phyloP scores from a whole-genome alignment of 768 basidiomycete species.

The Auriscalpium vulgare region DNA sequence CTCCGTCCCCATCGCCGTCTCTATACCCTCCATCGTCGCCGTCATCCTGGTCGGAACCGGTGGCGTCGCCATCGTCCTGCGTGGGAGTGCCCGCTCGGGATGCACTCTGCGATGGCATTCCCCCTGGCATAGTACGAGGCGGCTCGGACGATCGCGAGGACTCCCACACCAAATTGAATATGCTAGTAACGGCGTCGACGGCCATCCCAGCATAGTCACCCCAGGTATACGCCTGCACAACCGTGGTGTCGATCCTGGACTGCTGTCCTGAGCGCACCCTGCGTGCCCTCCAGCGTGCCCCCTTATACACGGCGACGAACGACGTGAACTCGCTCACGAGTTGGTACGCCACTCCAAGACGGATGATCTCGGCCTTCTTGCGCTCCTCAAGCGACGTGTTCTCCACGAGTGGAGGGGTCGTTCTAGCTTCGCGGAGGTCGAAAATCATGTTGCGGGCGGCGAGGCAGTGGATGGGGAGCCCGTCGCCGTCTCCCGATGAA shows the following conservation, averaged over 20 bases:
- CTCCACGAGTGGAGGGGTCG: neutral
- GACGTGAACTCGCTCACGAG: slow-evolving; percentile 46
- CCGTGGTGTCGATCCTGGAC: neutral
- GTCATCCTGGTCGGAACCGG: neutral
- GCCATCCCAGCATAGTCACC: neutral
- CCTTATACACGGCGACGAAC: slow-evolving; percentile 45
- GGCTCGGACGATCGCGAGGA: neutral
- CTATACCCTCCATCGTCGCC: neutral
- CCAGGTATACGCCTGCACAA: neutral
- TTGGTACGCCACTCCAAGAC: slow-evolving; percentile 43
- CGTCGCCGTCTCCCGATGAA: neutral
- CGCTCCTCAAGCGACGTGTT: slow-evolving; percentile 26
- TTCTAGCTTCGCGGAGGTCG: slow-evolving; percentile 32
- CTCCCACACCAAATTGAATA: neutral
- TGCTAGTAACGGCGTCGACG: neutral
- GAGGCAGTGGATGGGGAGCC: slow-evolving; percentile 39
- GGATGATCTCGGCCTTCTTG: slow-evolving; percentile 38
- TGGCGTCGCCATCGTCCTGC: neutral
- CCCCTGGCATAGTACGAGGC: neutral
- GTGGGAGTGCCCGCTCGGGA: neutral
- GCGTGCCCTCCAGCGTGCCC: slow-evolving; percentile 9
- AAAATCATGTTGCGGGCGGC: slow-evolving; percentile 48
- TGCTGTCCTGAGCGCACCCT: neutral
- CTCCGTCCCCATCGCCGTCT: neutral
- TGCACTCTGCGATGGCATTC: neutral